Percentiles rank a stretch among this genome's conserved stretches.
Conservation (phyloP, 2,329 filamentous ascomycete genomes). For the Fusarium coffeatum region DNA sequence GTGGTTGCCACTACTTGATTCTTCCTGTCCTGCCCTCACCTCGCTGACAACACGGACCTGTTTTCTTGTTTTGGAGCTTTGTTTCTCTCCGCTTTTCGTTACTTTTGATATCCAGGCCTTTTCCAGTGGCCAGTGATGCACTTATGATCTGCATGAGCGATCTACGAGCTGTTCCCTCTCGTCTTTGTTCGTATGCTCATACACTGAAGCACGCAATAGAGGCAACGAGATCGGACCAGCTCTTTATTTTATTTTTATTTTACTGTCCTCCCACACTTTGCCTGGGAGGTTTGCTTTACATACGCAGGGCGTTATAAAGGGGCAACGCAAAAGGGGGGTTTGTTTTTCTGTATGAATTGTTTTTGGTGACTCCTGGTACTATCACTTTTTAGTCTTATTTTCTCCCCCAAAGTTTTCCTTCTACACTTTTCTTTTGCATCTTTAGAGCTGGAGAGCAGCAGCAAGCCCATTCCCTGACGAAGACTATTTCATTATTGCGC, state of each 20-base stretch:
- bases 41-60: slow-evolving; percentile 25
- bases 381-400: slow-evolving; percentile 41
- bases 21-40: slow-evolving; percentile 48
- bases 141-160: slow-evolving; percentile 64
- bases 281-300: slow-evolving; percentile 46
- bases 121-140: slow-evolving; percentile 48
- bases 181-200: slow-evolving; percentile 35
- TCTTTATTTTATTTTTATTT: slow-evolving; percentile 21
- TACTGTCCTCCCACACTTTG: slow-evolving; percentile 20
- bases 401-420: slow-evolving; percentile 39
- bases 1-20: slow-evolving; percentile 25
- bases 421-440: slow-evolving; percentile 41
- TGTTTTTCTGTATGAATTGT: slow-evolving; percentile 40
- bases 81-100: slow-evolving; percentile 43
- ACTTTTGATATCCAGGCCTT: slow-evolving; percentile 54
- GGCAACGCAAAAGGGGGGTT: slow-evolving; percentile 42
- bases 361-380: slow-evolving; percentile 36
- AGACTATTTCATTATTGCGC: slow-evolving; percentile 41
- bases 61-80: slow-evolving; percentile 41
- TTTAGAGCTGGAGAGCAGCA: slow-evolving; percentile 48
- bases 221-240: slow-evolving; percentile 39
- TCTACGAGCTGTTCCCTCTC: slow-evolving; percentile 54
- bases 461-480: slow-evolving; percentile 46
- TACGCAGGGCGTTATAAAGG: slow-evolving; percentile 52
- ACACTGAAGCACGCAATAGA: slow-evolving; percentile 33